Evolutionary conservation across 1,284 basidiomycete genomes (phyloP).

Genomic region (Kwoniella shivajii): DNA sequence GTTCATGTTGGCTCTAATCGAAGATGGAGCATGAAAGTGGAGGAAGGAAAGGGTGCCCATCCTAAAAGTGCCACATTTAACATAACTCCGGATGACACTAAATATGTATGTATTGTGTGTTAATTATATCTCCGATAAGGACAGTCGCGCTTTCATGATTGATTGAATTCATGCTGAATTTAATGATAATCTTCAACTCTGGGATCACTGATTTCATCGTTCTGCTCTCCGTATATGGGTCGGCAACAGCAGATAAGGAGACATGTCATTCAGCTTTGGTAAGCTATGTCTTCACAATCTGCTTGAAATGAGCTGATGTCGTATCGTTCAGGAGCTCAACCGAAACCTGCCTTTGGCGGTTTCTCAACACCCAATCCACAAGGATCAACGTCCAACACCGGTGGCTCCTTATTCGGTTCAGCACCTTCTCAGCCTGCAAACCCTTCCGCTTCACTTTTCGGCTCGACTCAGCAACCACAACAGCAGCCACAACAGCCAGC

Average conservation of each 20-base stretch:
- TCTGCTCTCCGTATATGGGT: too few relatives aligned
- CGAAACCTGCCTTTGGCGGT: constrained; percentile 23
- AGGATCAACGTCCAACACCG: neutral
- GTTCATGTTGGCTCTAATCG: too few relatives aligned
- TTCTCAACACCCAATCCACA: constrained; percentile 22
- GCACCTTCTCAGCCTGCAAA: constrained; percentile 20
- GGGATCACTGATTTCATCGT: too few relatives aligned
- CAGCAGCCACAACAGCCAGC: constrained; percentile 30
- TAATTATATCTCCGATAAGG: constrained; percentile 11
- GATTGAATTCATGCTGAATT: neutral
- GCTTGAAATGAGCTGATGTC: too few relatives aligned
- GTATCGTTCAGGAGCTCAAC: too few relatives aligned
- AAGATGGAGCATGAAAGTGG: constrained; percentile 9
- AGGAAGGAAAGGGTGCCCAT: neutral
- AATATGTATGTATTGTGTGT: too few relatives aligned
- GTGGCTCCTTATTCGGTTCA: constrained; percentile 16
- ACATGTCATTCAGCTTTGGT: constrained; percentile 21
- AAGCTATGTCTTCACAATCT: neutral
- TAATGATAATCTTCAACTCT: neutral
- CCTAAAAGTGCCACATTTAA: constrained; percentile 2
- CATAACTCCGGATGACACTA: constrained; percentile 1
- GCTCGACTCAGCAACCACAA: constrained; percentile 24
- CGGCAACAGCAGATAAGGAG: neutral
- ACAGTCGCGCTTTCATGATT: constrained; percentile 13
- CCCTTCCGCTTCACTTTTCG: constrained; percentile 28